Evolutionary conservation across 768 basidiomycete genomes (phyloP).

Genomic region (Mycena capillaripes): DNA sequence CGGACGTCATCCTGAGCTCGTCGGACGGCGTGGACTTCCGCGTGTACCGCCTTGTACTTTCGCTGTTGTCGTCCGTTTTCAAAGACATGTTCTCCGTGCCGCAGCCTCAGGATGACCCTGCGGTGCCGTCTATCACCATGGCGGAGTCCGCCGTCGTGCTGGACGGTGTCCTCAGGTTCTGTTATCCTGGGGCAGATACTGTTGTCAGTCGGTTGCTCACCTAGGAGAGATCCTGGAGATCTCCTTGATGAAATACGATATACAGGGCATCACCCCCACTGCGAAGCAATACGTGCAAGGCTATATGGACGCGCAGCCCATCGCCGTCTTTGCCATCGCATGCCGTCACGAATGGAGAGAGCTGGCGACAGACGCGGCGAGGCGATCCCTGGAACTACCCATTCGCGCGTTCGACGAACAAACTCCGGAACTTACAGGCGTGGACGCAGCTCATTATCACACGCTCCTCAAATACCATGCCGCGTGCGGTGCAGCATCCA

Average conservation of each 20-base stretch:
- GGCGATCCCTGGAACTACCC: not conserved
- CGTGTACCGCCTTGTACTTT: not conserved
- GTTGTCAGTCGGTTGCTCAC: not conserved
- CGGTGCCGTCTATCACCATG: not conserved
- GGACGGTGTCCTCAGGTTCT: not conserved
- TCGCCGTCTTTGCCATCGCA: not conserved
- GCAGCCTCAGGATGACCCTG: not conserved
- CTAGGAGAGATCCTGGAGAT: not conserved
- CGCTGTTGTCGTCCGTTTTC: not conserved
- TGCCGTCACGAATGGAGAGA: conserved; percentile 4
- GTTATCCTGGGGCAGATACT: not conserved
- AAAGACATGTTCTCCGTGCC: not conserved
- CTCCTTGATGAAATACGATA: conserved; percentile 1
- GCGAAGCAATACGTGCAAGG: not conserved
- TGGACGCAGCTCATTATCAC: not conserved
- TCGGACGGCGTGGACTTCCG: conserved; percentile 8
- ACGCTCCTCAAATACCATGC: not conserved
- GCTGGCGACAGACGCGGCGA: not conserved
- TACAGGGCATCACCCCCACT: not conserved
- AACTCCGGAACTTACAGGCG: not conserved
- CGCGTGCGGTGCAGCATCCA: not conserved
- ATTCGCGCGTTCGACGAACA: no score
- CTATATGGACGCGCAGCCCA: not conserved
- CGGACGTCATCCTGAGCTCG: not conserved
- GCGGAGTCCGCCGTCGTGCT: not conserved